These are phyloP conservation scores for Polygonum aviculare DNA, from an alignment of 148 eudicot genomes.

Conservation along the genomic window DNA sequence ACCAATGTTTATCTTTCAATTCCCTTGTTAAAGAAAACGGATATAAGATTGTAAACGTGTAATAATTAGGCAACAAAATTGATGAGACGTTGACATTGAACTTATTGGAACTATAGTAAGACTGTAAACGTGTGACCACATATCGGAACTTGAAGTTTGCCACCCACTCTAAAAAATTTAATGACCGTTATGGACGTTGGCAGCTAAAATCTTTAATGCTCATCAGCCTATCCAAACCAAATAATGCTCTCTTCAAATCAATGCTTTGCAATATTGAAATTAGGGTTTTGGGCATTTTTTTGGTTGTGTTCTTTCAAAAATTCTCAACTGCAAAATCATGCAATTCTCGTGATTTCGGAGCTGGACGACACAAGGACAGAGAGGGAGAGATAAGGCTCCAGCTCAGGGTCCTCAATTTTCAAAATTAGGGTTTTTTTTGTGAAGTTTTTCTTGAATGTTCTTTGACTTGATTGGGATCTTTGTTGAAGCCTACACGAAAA, in stretches of 20 bases:
- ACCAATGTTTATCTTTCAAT: no score
- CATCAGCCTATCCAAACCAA: not conserved
- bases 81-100: no score
- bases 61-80: no score
- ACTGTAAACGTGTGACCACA: not conserved
- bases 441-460: not conserved
- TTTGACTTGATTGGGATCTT: not conserved
- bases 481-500: not conserved
- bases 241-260: not conserved
- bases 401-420: not conserved
- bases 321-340: not conserved
- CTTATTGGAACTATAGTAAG: no score
- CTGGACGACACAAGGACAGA: not conserved
- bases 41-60: no score
- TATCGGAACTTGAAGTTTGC: not conserved
- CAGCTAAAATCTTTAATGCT: constrained; percentile 4
- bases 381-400: not conserved
- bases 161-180: not conserved
- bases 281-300: not conserved
- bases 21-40: no score
- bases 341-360: not conserved
- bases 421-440: not conserved
- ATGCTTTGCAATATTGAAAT: not conserved
- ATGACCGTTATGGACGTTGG: constrained; percentile 5
- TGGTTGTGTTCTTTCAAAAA: not conserved